Base-by-base conservation (phyloP, 371 early-diverging fungal genomes). In the Blastocladiella emersonii region DNA sequence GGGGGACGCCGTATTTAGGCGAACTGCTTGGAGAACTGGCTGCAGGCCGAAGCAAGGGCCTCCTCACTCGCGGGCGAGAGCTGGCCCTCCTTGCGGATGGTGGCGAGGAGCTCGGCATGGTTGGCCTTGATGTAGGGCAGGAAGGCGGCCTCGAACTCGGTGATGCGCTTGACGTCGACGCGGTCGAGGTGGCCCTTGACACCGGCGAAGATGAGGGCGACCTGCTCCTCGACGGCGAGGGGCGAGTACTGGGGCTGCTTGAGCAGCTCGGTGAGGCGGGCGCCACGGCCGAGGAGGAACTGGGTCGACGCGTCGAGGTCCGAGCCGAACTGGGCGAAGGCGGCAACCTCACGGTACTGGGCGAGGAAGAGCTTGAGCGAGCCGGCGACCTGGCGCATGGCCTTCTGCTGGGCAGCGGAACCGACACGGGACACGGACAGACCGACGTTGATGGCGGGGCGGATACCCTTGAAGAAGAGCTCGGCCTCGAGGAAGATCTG, bases 391-490 rank as follows among this genome's bases (percentile, higher is more conserved):
- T 95, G 93, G 83, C 91, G 91, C 95, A 95, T 95, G 71, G 95
- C 94, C 86, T 93, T 92, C 77, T 92, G 90, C 80, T 95, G 95
- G 68, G 95, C 95, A 71, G 94, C 92, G 72, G 93, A 92, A 71
- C 95, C 95, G 85, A 95, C 94, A 87, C 95, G 91, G 70, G 93
- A 92, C 71, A 95, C 95, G 75, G 93, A 92, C 63, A 95, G 81
- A 93, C 95, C 95, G 78, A 95, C 94, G 83, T 95, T 95, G 76
- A 94, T 94, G 72, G 95, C 94, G 66, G 95, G 95, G 72, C 95
- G 90, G 70, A 93, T 79, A 87, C 89, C 93, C 88, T 93, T 94
- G 89, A 93, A 94, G 89, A 94, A 94, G 64, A 94, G 83, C 78
- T 95, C 94, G 56, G 95, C 92, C 80, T 95, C 95, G 83, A 95